Evolutionary conservation across 169 alveolate genomes (phyloP), one percentile per base, ranked within the genome.

Genomic region (Sarcocystis neurona): DNA sequence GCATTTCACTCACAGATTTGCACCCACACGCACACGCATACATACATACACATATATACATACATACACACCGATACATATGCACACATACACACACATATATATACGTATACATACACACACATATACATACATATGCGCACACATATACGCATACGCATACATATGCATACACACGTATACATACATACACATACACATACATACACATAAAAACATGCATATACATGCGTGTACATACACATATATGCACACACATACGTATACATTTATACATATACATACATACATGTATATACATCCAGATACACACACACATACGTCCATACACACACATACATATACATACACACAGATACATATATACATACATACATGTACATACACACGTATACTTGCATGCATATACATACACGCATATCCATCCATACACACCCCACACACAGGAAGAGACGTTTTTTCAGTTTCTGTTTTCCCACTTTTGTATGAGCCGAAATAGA

Each of bases 301-400:
- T 32, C 46, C 41, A 80, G 47, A 63, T 37, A 46, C 56, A 39
- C 27, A 79, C 46, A 37, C 34, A 58, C 89, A 87, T 70, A 78
- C 10, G 79, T 53, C 27, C 50, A 72, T 56, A 43, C 23, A 23
- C 30, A 60, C 18, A 15, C 23, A 27, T n/a, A n/a, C n/a, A n/a
- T n/a, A n/a, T n/a, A n/a, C n/a, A n/a, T n/a, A n/a, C n/a, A n/a
- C n/a, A n/a, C n/a, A n/a, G n/a, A n/a, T n/a, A n/a, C n/a, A n/a
- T n/a, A n/a, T n/a, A n/a, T n/a, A n/a, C n/a, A n/a, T n/a, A n/a
- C n/a, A n/a, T n/a, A n/a, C n/a, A n/a, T n/a, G n/a, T n/a, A n/a
- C n/a, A n/a, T n/a, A n/a, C n/a, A n/a, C n/a, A n/a, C n/a, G n/a
- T n/a, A n/a, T n/a, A n/a, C n/a, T n/a, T n/a, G n/a, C n/a, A n/a